phyloP scores from a whole-genome alignment of 257 asterid genomes.

The Salvia miltiorrhiza region DNA sequence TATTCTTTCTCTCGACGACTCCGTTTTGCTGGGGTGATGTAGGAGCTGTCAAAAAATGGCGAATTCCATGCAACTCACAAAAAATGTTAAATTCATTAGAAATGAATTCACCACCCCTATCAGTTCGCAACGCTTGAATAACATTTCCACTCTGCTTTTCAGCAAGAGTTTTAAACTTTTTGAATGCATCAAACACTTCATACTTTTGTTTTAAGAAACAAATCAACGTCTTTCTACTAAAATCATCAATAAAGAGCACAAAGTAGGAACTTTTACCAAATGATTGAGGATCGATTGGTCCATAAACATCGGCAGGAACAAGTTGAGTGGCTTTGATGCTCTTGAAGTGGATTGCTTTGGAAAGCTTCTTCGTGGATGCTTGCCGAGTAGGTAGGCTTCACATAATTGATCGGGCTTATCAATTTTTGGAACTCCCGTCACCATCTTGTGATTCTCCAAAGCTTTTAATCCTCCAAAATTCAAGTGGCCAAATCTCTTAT shows the following conservation, averaged over 20 bases:
- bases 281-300: neutral
- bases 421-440: conserved; percentile 4
- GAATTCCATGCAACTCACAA: neutral
- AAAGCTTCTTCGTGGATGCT: neutral
- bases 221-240: neutral
- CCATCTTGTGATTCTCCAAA: neutral
- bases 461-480: conserved; percentile 8
- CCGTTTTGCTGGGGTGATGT: neutral
- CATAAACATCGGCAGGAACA: neutral
- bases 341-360: neutral
- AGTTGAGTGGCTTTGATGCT: neutral
- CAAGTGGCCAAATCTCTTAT: conserved; percentile 4
- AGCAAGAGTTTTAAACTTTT: neutral
- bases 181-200: neutral
- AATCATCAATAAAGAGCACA: neutral
- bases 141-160: neutral
- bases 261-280: neutral
- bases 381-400: neutral
- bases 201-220: neutral
- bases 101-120: neutral
- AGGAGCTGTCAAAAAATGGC: neutral
- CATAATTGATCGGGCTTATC: conserved; percentile 7
- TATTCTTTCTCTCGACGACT: neutral
- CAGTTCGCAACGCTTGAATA: neutral
- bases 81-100: neutral